These are phyloP conservation scores for Anacardium occidentale DNA, from an alignment of 345 rosid genomes.

Conservation along the genomic window DNA sequence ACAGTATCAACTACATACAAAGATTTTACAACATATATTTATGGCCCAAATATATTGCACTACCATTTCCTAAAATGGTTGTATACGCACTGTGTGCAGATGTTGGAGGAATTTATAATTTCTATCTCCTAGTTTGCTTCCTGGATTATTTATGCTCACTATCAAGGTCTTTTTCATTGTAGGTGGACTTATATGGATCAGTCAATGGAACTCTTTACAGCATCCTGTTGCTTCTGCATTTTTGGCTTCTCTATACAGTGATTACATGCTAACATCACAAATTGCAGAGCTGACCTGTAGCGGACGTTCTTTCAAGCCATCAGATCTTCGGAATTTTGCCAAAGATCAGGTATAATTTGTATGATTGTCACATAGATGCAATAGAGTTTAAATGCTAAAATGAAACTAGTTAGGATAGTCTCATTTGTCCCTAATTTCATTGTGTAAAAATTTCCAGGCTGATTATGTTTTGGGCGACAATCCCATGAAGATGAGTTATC, in stretches of 20 bases:
- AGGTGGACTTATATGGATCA: conserved; percentile 96
- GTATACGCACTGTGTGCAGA: background rate
- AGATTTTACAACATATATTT: background rate
- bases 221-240: conserved; percentile 93
- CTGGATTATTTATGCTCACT: background rate
- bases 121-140: background rate
- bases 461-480: conserved; percentile 88
- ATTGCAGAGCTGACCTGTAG: conserved; percentile 61
- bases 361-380: background rate
- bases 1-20: background rate
- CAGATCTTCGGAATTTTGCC: conserved; percentile 86
- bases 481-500: conserved; percentile 75
- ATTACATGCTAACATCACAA: conserved; percentile 88
- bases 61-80: background rate
- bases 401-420: background rate
- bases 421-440: conserved; percentile 1
- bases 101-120: background rate
- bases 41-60: background rate
- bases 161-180: conserved; percentile 14
- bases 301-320: conserved; percentile 63
- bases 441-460: conserved; percentile 46
- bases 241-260: conserved; percentile 82
- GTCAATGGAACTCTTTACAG: conserved; percentile 84
- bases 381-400: background rate
- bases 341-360: conserved; percentile 68